Base-by-base conservation (phyloP, 2,329 filamentous ascomycete species). In the Endothia cerciana region DNA sequence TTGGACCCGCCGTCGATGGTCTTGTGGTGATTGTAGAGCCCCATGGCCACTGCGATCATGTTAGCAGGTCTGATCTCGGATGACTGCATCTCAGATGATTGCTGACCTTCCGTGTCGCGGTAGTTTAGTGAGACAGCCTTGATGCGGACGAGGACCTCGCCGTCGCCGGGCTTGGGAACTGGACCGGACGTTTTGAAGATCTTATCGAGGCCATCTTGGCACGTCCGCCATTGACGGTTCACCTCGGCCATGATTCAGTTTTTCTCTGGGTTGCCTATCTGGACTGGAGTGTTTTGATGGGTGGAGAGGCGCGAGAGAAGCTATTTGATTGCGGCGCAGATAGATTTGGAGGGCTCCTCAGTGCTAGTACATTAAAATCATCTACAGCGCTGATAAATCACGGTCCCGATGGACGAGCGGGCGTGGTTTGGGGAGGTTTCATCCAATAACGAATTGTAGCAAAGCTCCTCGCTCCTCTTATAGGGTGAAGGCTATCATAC, bases 11-110 rank as follows among this genome's bases (percentile, higher is more conserved):
- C 69, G 17, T 75, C 67, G 56, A 87, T 77, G 4, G 82, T 81
- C 70, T 83, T 82, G 78, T 91, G 87, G 75, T 91, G 88, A 73
- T 81, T 87, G 78, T 91, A 92, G 15, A 86, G 79, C 38, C 89
- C 89, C 79, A 84, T 88, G 72, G 81, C 81, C 25, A 91, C 89
- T 89, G 66, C 0, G 28, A 3, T n/a, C 30, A 25, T 22, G 22
- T 56, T 13, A 60, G 51, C 49, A 19, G 45, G 19, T 30, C 4
- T 7, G 53, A 2, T 56, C 5, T 25, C 11, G 11, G 2, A 13
- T 43, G n/a, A 25, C 2, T 10, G n/a, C 30, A 2, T 38, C 38
- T 22, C 36, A 41, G 2, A 41, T 40, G 13, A 43, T 41, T 43
- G 70, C 73, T 59, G 63, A 82, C 81, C 81, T 71, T 84, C 81